Base-by-base conservation (phyloP, 768 basidiomycete genomes). In the Xerocomus brunneocitrinus region DNA sequence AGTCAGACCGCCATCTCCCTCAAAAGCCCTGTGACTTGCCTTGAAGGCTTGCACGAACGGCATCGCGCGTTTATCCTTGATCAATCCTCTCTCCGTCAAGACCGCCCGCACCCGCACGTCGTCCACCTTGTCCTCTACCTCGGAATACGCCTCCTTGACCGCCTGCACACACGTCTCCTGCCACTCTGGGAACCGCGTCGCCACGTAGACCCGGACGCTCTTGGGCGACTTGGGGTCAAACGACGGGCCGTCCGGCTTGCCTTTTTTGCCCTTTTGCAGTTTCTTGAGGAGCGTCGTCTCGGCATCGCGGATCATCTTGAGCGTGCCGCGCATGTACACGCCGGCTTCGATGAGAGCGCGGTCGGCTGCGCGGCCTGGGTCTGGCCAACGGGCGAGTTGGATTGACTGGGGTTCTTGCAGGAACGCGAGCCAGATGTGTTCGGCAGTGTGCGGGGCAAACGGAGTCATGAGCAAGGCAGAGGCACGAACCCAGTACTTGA, bases 21-120 rank as follows among this genome's bases (percentile, higher is more conserved):
- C 19, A 7, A 3, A 43, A 44, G 27, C 52, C 41, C 28, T 2
- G 8, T 19, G 12, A 1, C 25, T 41, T 49, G 94, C 95, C 85
- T 97, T 95, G 84, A 98, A 89, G 30, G 78, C 73, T 54, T 95
- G 90, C 43, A 94, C 82, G 73, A 95, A 98, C 6, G 95, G 95
- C 95, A 98, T 98, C 39, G 80, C 80, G 40, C 85, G 82, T 76
- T 98, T 98, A 74, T 98, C 93, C 79, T 97, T 98, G 73, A 94
- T 85, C 67, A 98, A 67, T 5, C 91, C 93, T 22, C 76, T 78
- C 66, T 81, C 76, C 8, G 77, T 78, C 67, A 98, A 67, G 59
- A 80, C 60, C 62, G 82, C 75, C 67, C 85, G 80, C 47, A 95
- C 82, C 68, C 84, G 85, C 35, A 73, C 83, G 65, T 98, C 94